A percentile compares a stretch with the other conserved stretches of the same genome.
Conservation (phyloP, 495 filamentous ascomycete species). For the Penicillium cataractarum region DNA sequence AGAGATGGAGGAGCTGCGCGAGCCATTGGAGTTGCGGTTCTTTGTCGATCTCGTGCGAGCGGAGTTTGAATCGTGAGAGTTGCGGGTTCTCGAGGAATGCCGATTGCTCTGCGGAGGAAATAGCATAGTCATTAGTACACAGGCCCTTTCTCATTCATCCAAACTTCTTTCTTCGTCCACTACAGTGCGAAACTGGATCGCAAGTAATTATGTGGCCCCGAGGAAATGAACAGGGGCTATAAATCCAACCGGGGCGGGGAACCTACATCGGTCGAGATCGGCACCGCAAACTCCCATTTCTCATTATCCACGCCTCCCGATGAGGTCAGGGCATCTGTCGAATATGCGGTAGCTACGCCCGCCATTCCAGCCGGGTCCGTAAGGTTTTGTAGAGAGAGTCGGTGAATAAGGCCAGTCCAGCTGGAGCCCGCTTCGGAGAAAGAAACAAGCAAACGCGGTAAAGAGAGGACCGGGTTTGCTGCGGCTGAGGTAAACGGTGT, state of each 20-base stretch:
- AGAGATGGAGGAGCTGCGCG: slow-evolving; percentile 47
- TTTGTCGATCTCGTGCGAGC: slow-evolving; percentile 30
- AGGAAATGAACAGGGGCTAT: not conserved
- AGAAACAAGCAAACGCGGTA: slow-evolving; percentile 15
- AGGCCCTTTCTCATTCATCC: slow-evolving; percentile 3
- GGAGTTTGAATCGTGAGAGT: slow-evolving; percentile 43
- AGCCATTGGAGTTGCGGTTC: slow-evolving; percentile 44
- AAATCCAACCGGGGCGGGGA: not conserved
- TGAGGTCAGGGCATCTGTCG: slow-evolving; percentile 45
- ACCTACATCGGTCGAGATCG: slow-evolving; percentile 47
- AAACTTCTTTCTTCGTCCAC: not conserved
- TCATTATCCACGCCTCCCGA: slow-evolving; percentile 39
- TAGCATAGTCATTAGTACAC: slow-evolving; percentile 12
- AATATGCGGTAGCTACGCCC: slow-evolving; percentile 48
- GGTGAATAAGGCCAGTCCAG: slow-evolving; percentile 45
- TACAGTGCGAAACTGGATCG: not conserved
- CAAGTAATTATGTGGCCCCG: not conserved
- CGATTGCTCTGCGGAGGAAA: slow-evolving; percentile 28
- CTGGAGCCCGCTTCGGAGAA: slow-evolving; percentile 36
- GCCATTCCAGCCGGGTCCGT: slow-evolving; percentile 44
- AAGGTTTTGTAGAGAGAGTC: slow-evolving; percentile 8
- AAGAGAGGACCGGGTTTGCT: slow-evolving; percentile 19
- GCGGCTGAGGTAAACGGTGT: slow-evolving; percentile 7
- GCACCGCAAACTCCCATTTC: slow-evolving; percentile 53
- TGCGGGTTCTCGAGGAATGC: slow-evolving; percentile 39